Percentiles rank a stretch among this genome's conserved stretches.
Conservation (phyloP, 208 protist genomes). For the Trypanosoma scelopori region DNA sequence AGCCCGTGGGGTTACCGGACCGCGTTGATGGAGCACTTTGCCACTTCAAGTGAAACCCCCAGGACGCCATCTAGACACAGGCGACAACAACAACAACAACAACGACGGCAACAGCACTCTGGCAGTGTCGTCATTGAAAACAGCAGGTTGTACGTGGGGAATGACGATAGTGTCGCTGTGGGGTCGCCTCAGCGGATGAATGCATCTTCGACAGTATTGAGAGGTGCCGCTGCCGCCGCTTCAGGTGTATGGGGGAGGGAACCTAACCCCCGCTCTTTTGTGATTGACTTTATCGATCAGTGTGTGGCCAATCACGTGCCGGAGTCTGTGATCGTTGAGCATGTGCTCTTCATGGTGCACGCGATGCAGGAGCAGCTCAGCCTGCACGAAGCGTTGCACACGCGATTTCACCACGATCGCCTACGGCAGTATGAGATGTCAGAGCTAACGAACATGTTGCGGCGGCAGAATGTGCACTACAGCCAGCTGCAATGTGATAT, state of each 20-base stretch:
- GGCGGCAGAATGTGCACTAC: slow-evolving; percentile 39
- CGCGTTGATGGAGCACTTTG: slow-evolving; percentile 37
- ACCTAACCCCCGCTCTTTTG: slow-evolving; percentile 31
- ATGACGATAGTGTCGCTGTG: slow-evolving; percentile 3
- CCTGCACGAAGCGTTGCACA: slow-evolving; percentile 60
- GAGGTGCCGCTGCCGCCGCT: neutral
- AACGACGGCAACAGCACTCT: neutral
- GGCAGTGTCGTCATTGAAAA: slow-evolving; percentile 31
- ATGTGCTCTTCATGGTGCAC: slow-evolving; percentile 77
- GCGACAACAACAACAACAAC: neutral
- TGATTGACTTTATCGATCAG: slow-evolving; percentile 77
- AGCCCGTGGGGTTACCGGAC: slow-evolving; percentile 37
- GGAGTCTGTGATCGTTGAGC: slow-evolving; percentile 65
- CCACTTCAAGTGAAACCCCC: neutral
- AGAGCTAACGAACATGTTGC: slow-evolving; percentile 48
- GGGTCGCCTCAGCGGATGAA: neutral
- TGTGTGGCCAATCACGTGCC: slow-evolving; percentile 54
- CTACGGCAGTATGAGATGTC: slow-evolving; percentile 57
- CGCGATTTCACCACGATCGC: slow-evolving; percentile 50
- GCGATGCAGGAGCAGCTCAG: slow-evolving; percentile 68
- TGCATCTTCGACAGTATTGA: neutral
- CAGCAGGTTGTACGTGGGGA: slow-evolving; percentile 22
- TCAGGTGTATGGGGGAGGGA: slow-evolving; percentile 3
- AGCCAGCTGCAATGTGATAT: neutral
- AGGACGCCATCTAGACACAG: neutral